Evolutionary conservation across 192 early-diverging fungal species (phyloP).

Genomic region (Coemansia sp.): DNA sequence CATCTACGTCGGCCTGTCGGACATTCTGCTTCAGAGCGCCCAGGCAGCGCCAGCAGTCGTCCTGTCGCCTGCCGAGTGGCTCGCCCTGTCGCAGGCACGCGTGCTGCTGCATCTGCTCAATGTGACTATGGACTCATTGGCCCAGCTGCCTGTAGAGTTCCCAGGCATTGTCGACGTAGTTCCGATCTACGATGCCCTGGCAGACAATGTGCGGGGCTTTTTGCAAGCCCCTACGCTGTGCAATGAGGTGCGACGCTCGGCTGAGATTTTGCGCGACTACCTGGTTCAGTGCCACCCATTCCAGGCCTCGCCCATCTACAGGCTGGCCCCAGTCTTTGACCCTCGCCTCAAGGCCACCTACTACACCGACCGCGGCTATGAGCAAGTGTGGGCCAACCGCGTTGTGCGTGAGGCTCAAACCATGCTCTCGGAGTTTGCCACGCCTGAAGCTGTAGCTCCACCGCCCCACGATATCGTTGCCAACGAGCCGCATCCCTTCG

Average conservation of each 20-base stretch:
- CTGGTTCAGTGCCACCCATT: slow-evolving; percentile 52
- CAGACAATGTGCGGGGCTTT: slow-evolving; percentile 34
- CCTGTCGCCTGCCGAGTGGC: slow-evolving; percentile 40
- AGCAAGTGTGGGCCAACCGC: slow-evolving; percentile 41
- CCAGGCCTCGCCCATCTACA: slow-evolving; percentile 55
- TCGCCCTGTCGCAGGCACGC: slow-evolving; percentile 46
- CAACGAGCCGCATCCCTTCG: slow-evolving; percentile 18
- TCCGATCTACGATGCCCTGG: slow-evolving; percentile 45
- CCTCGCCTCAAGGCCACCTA: slow-evolving; percentile 49
- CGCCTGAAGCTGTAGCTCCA: slow-evolving; percentile 7
- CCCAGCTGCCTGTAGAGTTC: slow-evolving; percentile 29
- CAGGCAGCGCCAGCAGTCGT: slow-evolving; percentile 2
- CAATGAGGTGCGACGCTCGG: slow-evolving; percentile 28
- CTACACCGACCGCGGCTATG: slow-evolving; percentile 42
- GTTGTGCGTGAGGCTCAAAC: slow-evolving; percentile 41
- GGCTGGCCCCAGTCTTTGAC: slow-evolving; percentile 53
- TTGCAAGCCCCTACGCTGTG: slow-evolving; percentile 28
- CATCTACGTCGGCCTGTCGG: slow-evolving; percentile 25
- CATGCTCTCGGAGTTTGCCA: slow-evolving; percentile 32
- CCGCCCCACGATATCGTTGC: neutral
- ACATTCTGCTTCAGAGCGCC: slow-evolving; percentile 7
- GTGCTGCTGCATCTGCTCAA: slow-evolving; percentile 35
- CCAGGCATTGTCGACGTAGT: slow-evolving; percentile 47
- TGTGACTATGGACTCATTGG: slow-evolving; percentile 15
- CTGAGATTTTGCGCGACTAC: slow-evolving; percentile 40